A percentile compares a stretch with the other conserved stretches of the same genome.
phyloP scores from a whole-genome alignment of 345 rosid species.

The Sisymbrium irio region DNA sequence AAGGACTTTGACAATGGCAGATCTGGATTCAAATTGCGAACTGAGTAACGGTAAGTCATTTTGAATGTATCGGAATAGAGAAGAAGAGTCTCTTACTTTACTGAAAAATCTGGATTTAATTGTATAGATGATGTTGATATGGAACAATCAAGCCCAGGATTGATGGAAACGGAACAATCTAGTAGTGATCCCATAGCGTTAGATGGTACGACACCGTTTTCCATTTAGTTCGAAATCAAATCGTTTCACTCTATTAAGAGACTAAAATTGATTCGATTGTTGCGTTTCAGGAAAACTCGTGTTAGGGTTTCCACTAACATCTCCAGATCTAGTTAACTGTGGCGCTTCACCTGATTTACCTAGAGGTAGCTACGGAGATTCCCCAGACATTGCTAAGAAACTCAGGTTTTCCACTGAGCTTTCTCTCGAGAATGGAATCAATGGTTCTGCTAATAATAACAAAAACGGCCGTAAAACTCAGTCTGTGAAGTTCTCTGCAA shows the following conservation, averaged over 20 bases:
- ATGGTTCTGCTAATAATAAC: slow-evolving; percentile 34
- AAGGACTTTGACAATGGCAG: slow-evolving; percentile 25
- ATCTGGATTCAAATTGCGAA: slow-evolving; percentile 38
- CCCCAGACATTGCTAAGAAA: slow-evolving; percentile 44
- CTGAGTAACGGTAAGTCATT: slow-evolving; percentile 32
- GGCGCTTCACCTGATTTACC: slow-evolving; percentile 72
- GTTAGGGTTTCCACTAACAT: slow-evolving; percentile 62
- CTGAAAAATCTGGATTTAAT: slow-evolving; percentile 3
- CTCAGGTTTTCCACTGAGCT: slow-evolving; percentile 51
- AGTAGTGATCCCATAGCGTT: slow-evolving; percentile 17
- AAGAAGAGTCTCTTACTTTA: not conserved
- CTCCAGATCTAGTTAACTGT: slow-evolving; percentile 74
- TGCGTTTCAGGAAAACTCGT: slow-evolving; percentile 50
- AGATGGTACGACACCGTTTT: slow-evolving; percentile 13
- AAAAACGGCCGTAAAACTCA: slow-evolving; percentile 35
- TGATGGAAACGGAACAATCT: not conserved
- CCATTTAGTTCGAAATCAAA: not conserved
- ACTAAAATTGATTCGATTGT: not conserved
- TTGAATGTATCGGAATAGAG: not conserved
- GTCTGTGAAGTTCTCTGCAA: slow-evolving; percentile 63
- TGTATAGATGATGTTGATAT: slow-evolving; percentile 21
- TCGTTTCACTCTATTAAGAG: not conserved
- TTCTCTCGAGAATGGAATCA: slow-evolving; percentile 74
- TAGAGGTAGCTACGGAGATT: slow-evolving; percentile 34
- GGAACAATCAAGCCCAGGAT: slow-evolving; percentile 27